Conservation (phyloP, 1,284 basidiomycete species). For the Microbotryum intermedium region DNA sequence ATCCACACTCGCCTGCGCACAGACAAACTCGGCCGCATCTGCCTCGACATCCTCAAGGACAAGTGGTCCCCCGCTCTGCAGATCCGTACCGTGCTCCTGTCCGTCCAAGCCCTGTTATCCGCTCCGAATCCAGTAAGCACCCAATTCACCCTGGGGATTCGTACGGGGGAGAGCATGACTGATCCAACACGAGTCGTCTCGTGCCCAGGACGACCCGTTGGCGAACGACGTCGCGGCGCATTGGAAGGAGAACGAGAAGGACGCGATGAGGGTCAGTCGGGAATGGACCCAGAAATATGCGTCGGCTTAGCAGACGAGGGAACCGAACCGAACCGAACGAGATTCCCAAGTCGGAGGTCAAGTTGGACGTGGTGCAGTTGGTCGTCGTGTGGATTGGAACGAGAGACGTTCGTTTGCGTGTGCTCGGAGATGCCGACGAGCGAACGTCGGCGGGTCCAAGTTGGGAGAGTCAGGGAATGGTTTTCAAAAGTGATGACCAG, state of each 20-base stretch:
- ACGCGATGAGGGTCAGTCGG: conserved; percentile 75
- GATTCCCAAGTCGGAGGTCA: too few species aligned
- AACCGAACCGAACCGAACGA: too few species aligned
- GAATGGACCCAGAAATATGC: conserved; percentile 90
- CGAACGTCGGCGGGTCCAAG: too few species aligned
- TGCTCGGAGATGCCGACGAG: too few species aligned
- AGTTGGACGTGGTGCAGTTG: too few species aligned
- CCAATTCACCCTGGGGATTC: not conserved
- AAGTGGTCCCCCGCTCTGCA: conserved; percentile 99
- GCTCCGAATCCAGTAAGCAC: conserved; percentile 72
- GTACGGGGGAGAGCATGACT: not conserved
- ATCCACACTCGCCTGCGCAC: not conserved
- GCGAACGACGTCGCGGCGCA: conserved; percentile 89
- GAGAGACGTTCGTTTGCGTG: not conserved
- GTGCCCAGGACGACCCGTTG: conserved; percentile 72
- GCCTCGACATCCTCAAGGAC: conserved; percentile 96
- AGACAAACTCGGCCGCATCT: conserved; percentile 98
- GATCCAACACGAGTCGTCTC: not conserved
- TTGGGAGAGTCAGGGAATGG: too few species aligned
- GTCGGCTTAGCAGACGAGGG: too few species aligned
- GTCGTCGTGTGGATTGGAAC: too few species aligned
- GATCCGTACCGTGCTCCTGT: conserved; percentile 93
- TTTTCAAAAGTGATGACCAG: too few species aligned
- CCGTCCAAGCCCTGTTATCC: conserved; percentile 88
- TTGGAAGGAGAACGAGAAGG: conserved; percentile 95